Base-by-base conservation (phyloP, 2,329 filamentous ascomycete genomes). In the Fusarium kyushuense region DNA sequence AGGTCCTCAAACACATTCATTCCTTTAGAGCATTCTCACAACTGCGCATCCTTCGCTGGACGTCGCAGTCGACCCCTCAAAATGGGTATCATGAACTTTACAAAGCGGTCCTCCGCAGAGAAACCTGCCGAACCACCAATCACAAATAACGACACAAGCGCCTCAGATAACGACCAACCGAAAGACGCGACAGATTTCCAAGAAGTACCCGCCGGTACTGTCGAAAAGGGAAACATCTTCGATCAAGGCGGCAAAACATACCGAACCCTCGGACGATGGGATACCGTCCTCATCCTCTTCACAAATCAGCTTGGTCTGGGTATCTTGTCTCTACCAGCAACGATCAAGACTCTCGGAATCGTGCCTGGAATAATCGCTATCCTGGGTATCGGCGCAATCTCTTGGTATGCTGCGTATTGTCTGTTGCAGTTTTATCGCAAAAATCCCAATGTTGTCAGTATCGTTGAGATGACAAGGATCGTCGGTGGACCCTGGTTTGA, bases 321-420 rank as follows among this genome's bases (percentile, higher is more conserved):
- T 10, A 76, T 77, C 75, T 89, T 91, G 84, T 90, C 88, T 1
- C 90, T 92, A 65, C 89, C 89, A 0, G 89, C 88, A 76, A 90
- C 88, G 0, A 90, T 91, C 76, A 87, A 88, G 5, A 79, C 89
- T 12, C 82, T 92, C 5, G 89, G 89, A 12, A 81, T 91, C 27
- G 86, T 91, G 3, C 89, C 89, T 0, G 89, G 89, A 32, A 76
- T 92, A 54, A 90, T 92, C 62, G 75, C 90, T 74, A 92, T 89
- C 21, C 81, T 90, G 57, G 89, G 89, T 3, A 83, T 77, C 3
- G 79, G 89, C 40, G 87, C 89, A 9, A 78, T 91, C 2, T 91
- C 91, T 72, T 91, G 89, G 10, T 91, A 77, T 30, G 67, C 75
- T 3, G 74, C 89, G 7, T 68, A 76, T n/a, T 66, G 67, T n/a